Conservation (phyloP, 2,329 filamentous ascomycete genomes). For the Xylaria polymorpha region DNA sequence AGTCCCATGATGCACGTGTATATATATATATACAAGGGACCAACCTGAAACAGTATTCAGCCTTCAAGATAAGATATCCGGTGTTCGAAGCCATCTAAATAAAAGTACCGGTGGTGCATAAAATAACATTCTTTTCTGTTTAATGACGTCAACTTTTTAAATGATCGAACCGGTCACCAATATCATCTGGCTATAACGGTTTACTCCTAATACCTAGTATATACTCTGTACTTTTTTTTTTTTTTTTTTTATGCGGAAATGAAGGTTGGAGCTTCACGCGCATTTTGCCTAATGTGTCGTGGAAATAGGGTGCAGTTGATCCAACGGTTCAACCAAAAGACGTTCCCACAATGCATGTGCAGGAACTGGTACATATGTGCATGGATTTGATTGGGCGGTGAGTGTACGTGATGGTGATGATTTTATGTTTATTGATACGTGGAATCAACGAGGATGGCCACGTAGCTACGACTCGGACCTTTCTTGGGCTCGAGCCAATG, state of each 20-base stretch:
- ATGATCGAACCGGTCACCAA: too few relatives aligned
- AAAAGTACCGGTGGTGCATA: not conserved
- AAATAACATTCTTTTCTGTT: not conserved
- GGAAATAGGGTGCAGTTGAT: conserved; percentile 22
- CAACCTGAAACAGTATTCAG: conserved; percentile 18
- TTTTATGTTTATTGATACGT: conserved; percentile 11
- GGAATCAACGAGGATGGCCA: conserved; percentile 19
- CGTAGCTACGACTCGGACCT: not conserved
- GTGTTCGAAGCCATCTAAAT: not conserved
- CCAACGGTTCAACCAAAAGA: not conserved
- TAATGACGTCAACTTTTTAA: too few relatives aligned
- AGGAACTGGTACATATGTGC: not conserved
- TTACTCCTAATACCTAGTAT: too few relatives aligned
- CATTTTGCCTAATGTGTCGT: conserved; percentile 23
- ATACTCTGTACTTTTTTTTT: too few relatives aligned
- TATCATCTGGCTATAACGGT: too few relatives aligned
- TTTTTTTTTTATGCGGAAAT: too few relatives aligned
- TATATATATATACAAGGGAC: conserved; percentile 6
- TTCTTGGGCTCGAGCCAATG: not conserved
- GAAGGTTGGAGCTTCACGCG: too few relatives aligned
- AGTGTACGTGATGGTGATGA: not conserved
- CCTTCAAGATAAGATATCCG: not conserved
- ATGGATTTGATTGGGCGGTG: not conserved
- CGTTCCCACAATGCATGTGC: conserved; percentile 4
- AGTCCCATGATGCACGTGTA: not conserved